Evolutionary conservation across 1,284 basidiomycete genomes (phyloP).

Genomic region (Ceratobasidium sp.): DNA sequence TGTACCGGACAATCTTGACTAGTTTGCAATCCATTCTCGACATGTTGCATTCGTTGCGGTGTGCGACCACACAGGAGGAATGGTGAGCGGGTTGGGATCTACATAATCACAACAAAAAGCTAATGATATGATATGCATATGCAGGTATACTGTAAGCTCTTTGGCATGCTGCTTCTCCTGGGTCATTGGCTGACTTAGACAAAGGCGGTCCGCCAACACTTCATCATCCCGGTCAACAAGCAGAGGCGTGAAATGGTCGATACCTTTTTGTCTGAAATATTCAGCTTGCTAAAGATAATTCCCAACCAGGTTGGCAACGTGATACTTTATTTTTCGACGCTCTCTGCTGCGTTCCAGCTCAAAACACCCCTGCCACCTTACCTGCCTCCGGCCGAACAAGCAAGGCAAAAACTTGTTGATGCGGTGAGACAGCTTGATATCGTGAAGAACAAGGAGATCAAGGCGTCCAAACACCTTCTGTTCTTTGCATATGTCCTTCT

Average conservation of each 20-base stretch:
- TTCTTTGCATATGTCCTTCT: slow-evolving; percentile 95
- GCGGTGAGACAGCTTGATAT: slow-evolving; percentile 87
- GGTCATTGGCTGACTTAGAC: slow-evolving; percentile 27
- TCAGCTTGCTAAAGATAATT: background rate
- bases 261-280: background rate
- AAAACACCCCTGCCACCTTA: slow-evolving; percentile 95
- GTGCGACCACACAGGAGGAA: slow-evolving; percentile 89
- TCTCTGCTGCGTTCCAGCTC: slow-evolving; percentile 86
- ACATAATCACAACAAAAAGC: background rate
- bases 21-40: slow-evolving; percentile 91
- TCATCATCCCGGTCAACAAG: slow-evolving; percentile 87
- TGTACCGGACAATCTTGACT: slow-evolving; percentile 87
- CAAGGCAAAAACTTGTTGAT: slow-evolving; percentile 81
- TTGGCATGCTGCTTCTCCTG: background rate
- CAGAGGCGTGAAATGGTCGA: slow-evolving; percentile 85
- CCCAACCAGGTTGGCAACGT: slow-evolving; percentile 79
- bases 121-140: slow-evolving; percentile 6
- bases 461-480: slow-evolving; percentile 82
- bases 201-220: slow-evolving; percentile 81
- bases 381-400: slow-evolving; percentile 89
- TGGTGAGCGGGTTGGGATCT: slow-evolving; percentile 67
- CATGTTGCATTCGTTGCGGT: slow-evolving; percentile 92
- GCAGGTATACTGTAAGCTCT: slow-evolving; percentile 71
- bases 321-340: slow-evolving; percentile 88
- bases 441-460: slow-evolving; percentile 78